These are phyloP conservation scores for Candida jianshihensis DNA, from an alignment of 805 yeast species.

Conservation along the genomic window DNA sequence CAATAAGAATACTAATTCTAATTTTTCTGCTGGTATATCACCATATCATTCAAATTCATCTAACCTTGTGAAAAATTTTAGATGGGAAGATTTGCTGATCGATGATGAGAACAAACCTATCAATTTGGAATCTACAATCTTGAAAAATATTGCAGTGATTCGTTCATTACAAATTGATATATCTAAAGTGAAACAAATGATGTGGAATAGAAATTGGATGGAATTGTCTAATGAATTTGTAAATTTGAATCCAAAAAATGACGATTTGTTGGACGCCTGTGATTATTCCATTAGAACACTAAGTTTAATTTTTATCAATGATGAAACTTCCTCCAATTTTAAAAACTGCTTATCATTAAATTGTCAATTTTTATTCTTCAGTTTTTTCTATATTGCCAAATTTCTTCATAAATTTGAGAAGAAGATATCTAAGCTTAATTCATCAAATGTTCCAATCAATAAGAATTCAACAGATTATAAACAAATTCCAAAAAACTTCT, in stretches of 20 bases:
- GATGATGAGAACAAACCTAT: slow-evolving; percentile 19
- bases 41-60: slow-evolving; percentile 34
- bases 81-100: slow-evolving; percentile 26
- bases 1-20: slow-evolving; percentile 21
- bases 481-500: slow-evolving; percentile 16
- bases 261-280: slow-evolving; percentile 23
- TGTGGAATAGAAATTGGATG: slow-evolving; percentile 33
- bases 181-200: slow-evolving; percentile 27
- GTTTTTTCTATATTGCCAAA: slow-evolving; percentile 21
- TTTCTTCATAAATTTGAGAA: slow-evolving; percentile 19
- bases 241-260: slow-evolving; percentile 13
- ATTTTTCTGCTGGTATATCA: slow-evolving; percentile 29
- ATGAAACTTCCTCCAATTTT: slow-evolving; percentile 20
- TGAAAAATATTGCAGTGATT: slow-evolving; percentile 29
- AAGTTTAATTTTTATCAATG: slow-evolving; percentile 19
- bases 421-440: slow-evolving; percentile 13
- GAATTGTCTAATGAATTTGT: slow-evolving; percentile 18
- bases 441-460: slow-evolving; percentile 4
- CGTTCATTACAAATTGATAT: slow-evolving; percentile 28
- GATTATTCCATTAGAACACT: slow-evolving; percentile 21
- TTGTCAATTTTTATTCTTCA: slow-evolving; percentile 20
- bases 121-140: slow-evolving; percentile 35
- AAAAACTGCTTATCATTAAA: slow-evolving; percentile 15
- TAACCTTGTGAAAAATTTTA: slow-evolving; percentile 30
- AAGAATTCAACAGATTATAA: slow-evolving; percentile 12